These are phyloP conservation scores for Mortierella sp. DNA, from an alignment of 371 early-diverging fungal species.

Conservation along the genomic window DNA sequence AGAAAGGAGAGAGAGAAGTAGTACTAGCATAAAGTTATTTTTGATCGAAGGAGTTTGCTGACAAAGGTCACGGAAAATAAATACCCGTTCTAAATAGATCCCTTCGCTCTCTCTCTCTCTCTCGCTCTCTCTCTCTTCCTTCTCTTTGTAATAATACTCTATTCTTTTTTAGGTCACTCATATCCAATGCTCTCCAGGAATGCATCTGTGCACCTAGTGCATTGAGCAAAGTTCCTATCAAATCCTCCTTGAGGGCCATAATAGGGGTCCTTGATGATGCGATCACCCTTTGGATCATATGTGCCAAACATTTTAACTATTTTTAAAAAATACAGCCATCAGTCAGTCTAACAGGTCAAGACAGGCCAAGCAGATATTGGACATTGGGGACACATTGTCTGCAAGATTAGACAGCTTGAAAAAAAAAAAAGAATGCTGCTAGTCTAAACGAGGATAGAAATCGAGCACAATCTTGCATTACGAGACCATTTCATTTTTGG, in stretches of 20 bases:
- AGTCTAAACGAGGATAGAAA: too few species aligned
- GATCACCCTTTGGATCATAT: conserved; percentile 82
- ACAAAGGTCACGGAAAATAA: too few species aligned
- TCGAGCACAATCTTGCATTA: not conserved
- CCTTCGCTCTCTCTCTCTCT: not conserved
- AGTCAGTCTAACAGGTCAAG: not conserved
- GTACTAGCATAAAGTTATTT: too few species aligned
- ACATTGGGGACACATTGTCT: too few species aligned
- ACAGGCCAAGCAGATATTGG: not conserved
- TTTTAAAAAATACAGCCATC: too few species aligned
- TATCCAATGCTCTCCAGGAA: conserved; percentile 69
- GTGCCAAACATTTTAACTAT: conserved; percentile 88
- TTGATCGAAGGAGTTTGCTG: too few species aligned
- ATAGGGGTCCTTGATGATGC: conserved; percentile 89
- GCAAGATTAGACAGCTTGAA: too few species aligned
- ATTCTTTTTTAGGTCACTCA: too few species aligned
- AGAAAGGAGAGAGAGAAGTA: too few species aligned
- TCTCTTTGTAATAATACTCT: not conserved
- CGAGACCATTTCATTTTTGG: too few species aligned
- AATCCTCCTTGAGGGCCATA: conserved; percentile 92
- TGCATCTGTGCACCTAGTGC: conserved; percentile 76
- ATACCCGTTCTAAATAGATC: too few species aligned
- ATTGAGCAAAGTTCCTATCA: conserved; percentile 89
- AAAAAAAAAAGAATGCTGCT: conserved; percentile 7
- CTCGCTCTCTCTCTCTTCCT: not conserved